Base-by-base conservation (phyloP, 1,284 basidiomycete genomes). In the Apiotrichum gamsii region DNA sequence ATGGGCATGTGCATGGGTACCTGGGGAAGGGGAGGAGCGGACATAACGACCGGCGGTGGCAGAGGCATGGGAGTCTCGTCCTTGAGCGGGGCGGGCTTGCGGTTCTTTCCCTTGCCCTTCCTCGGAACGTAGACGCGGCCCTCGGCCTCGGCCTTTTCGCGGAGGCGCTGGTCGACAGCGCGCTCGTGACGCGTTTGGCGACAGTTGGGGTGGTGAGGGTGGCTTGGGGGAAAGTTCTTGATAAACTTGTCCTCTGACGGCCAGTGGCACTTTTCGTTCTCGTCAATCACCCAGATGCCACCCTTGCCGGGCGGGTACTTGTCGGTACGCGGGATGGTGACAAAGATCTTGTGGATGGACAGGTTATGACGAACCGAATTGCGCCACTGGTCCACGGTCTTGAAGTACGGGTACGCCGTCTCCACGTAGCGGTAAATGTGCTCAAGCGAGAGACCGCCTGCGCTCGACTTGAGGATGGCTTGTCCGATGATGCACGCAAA, bases 401-500 rank as follows among this genome's bases (percentile, higher is more conserved):
- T 90, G 76, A 90, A 98, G 68, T 84, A 84, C 0, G 94, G 91
- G 70, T 90, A 93, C 5, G 89, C 88, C 32, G 86, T 87, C 50
- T 87, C 89, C 62, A 98, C 94, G 79, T 83, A 98, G 62, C 87
- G 83, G 65, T 97, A 97, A 54, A 98, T 94, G 67, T 97, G 91
- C 61, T 93, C 89, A 20, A 97, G 77, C 0, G 90, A 90, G 28
- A 97, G 80, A 31, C 87, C 83, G 58, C 89, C 85, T 31, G 85
- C 80, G 0, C 82, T 80, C 1, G 88, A 90, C 13, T 87, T 85
- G 47, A 93, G 77, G 53, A 97, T 84, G 8, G 94, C 94, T 60
- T 93, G 90, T 5, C 94, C 94, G 54, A 98, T 91, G 43, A 97
- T 80, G 5, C 90, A 93, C 3, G 94, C 93, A 63, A 97, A 97